phyloP scores from a whole-genome alignment of 1,284 basidiomycete species.

The Pseudomicrostroma phylloplanum region DNA sequence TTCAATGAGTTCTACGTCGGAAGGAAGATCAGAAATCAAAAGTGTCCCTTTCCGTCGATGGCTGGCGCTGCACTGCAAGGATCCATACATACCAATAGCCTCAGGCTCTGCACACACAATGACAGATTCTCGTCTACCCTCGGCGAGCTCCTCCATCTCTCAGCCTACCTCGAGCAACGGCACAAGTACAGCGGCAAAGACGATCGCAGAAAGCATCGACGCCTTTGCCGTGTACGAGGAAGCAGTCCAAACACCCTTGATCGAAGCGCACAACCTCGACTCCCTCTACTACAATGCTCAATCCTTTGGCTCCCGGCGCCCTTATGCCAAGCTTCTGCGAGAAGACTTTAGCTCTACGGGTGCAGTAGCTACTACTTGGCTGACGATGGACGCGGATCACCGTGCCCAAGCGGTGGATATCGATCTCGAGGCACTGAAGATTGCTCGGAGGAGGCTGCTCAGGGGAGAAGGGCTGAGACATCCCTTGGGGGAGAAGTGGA shows the following conservation, averaged over 20 bases:
- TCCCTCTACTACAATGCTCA: constrained; percentile 32
- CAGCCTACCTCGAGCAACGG: too few relatives aligned
- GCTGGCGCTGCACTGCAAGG: too few relatives aligned
- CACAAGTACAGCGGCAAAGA: too few relatives aligned
- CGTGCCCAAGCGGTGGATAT: constrained; percentile 35
- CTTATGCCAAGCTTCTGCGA: constrained; percentile 28
- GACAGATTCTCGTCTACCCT: too few relatives aligned
- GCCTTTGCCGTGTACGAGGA: constrained; percentile 27
- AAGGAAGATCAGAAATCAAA: too few relatives aligned
- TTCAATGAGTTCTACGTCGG: too few relatives aligned
- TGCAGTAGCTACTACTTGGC: constrained; percentile 33
- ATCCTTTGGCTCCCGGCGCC: constrained; percentile 18
- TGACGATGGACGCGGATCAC: constrained; percentile 17
- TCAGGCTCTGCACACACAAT: too few relatives aligned
- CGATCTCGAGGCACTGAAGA: constrained; percentile 26
- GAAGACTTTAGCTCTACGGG: constrained; percentile 37
- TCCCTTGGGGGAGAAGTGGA: constrained; percentile 2
- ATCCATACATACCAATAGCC: too few relatives aligned
- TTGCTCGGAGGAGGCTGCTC: not conserved
- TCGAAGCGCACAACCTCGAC: constrained; percentile 36
- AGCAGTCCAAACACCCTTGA: constrained; percentile 35
- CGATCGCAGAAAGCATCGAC: constrained; percentile 2
- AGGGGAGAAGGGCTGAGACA: not conserved
- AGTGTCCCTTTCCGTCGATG: too few relatives aligned
- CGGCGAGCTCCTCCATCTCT: too few relatives aligned